Percentiles rank a stretch among this genome's conserved stretches.
Evolutionary conservation across 306 rosid genomes (phyloP).

Genomic region (Cyamopsis tetragonoloba): DNA sequence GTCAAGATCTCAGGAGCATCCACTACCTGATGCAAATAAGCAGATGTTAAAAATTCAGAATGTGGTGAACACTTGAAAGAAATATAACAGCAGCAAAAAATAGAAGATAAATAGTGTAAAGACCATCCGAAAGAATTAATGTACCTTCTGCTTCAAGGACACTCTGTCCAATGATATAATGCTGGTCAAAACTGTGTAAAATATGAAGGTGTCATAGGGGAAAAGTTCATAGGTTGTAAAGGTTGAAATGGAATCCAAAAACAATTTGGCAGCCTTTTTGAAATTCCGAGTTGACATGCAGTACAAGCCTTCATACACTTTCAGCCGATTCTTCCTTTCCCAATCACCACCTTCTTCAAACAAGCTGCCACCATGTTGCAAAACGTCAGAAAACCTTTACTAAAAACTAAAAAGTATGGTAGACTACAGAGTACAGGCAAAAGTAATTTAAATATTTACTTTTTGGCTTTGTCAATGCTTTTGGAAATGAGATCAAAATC

Average conservation of each 20-base stretch:
- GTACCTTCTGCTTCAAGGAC: constrained; percentile 89
- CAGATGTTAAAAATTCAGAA: background rate
- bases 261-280: constrained; percentile 78
- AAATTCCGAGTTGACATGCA: constrained; percentile 93
- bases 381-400: constrained; percentile 27
- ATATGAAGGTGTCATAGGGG: constrained; percentile 84
- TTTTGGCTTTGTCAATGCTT: constrained; percentile 94
- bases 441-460: constrained; percentile 26
- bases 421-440: background rate
- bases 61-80: background rate
- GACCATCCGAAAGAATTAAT: background rate
- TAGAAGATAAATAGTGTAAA: background rate
- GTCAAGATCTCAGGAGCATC: constrained; percentile 97
- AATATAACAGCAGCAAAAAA: background rate
- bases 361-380: constrained; percentile 52
- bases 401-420: background rate
- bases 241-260: constrained; percentile 93
- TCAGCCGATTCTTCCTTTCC: constrained; percentile 95
- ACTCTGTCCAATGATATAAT: constrained; percentile 93
- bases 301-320: constrained; percentile 93
- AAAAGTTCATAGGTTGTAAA: constrained; percentile 90
- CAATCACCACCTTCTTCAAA: constrained; percentile 99
- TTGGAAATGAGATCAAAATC: constrained; percentile 94
- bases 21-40: constrained; percentile 56
- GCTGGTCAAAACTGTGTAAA: constrained; percentile 93